Conservation (phyloP, 306 rosid species). For the Gastrolobium villosum region DNA sequence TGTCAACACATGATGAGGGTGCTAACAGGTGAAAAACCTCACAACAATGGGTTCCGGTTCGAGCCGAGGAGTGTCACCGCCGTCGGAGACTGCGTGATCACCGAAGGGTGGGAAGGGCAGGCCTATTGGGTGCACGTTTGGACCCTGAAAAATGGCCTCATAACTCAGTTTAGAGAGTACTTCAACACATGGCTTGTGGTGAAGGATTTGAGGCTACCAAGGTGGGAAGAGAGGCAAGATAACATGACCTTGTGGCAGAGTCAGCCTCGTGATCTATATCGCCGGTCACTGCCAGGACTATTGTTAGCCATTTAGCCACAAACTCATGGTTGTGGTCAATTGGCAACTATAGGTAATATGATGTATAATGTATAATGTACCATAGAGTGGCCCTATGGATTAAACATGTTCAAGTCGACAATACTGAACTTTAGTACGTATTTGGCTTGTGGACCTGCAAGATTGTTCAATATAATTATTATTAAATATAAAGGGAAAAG, state of each 20-base stretch:
- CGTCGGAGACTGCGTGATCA: conserved; percentile 65
- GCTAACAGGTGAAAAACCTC: conserved; percentile 73
- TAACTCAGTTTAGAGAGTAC: conserved; percentile 84
- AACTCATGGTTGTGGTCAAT: background rate
- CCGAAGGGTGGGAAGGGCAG: conserved; percentile 93
- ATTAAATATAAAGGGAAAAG: conserved; percentile 1
- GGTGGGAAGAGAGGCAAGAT: conserved; percentile 55
- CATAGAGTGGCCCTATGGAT: conserved; percentile 22
- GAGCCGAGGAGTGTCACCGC: conserved; percentile 75
- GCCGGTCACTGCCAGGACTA: conserved; percentile 75
- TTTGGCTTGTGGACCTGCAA: conserved; percentile 28
- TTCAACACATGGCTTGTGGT: conserved; percentile 96
- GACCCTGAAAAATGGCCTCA: conserved; percentile 73
- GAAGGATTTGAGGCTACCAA: conserved; percentile 66
- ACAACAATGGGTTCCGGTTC: conserved; percentile 64
- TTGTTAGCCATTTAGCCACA: conserved; percentile 71
- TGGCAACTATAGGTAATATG: background rate
- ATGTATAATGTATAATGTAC: conserved; percentile 14
- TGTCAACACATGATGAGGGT: conserved; percentile 94
- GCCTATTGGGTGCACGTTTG: conserved; percentile 96
- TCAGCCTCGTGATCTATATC: conserved; percentile 81
- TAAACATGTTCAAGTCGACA: background rate
- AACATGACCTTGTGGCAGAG: conserved; percentile 81
- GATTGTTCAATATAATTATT: conserved; percentile 3
- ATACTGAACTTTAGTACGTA: background rate